Base-by-base conservation (phyloP, 805 yeast species). In the Saccharomycopsis fermentans region DNA sequence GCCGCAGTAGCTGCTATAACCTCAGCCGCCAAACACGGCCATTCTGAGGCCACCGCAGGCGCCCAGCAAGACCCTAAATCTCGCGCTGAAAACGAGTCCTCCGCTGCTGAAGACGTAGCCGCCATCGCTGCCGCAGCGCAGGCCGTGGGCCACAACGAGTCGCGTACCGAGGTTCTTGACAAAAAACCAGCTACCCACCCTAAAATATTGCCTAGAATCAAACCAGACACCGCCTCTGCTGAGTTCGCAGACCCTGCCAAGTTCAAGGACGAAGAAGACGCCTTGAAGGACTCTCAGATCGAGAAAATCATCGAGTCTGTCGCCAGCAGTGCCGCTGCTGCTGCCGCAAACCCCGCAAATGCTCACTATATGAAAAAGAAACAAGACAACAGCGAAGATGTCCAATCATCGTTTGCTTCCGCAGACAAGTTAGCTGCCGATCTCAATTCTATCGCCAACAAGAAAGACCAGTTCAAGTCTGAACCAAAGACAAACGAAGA, bases 111-210 rank as follows among this genome's bases (percentile, higher is more conserved):
- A 21, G 43, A 34, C 43, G 40, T 36, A 5, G 55, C 55, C 14
- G 59, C 55, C 5, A 48, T 54, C 11, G 51, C 59, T 6, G 58
- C 52, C 21, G 57, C 36, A 17, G 57, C 58, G 0, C 43, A 55
- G 3, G 50, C 50, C 6, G 50, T 43, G 56, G 47, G 17, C 56
- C 39, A 14, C 19, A 27, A 3, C 34, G 52, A 24, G 47, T 43
- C 14, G 43, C 34, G 12, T 34, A 35, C 12, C 32, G 39, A 24
- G 3, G 51, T 53, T 14, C 48, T 4, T 19, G 32, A 34, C 40
- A 34, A 16, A 24, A 52, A 6, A 27, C 32, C 32, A 5, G 24
- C 55, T 34, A 36, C 26, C 2, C 55, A 54, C n/a, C 32, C 40
- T 16, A 24, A 37, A 34, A 37, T 24, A 1, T 17, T 24, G 16